A percentile compares a stretch with the other conserved stretches of the same genome.
Conservation (phyloP, 805 yeast genomes). For the Ogataea naganishii region DNA sequence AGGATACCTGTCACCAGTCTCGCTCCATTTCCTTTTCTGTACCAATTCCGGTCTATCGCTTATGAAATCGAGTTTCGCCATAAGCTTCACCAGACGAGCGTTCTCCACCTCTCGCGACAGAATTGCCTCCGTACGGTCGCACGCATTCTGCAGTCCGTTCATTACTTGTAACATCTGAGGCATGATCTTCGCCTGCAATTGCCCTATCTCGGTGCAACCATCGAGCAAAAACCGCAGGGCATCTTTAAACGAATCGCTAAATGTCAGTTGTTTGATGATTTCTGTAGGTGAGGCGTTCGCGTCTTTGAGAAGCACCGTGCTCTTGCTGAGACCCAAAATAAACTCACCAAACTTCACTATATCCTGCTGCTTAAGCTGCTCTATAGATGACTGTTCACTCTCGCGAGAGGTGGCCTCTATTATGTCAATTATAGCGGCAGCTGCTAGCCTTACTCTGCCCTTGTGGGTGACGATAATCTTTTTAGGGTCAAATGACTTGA, state of each 20-base stretch:
- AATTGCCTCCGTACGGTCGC: constrained; percentile 53
- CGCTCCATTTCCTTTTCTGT: constrained; percentile 54
- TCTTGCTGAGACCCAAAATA: constrained; percentile 44
- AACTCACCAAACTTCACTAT: constrained; percentile 49
- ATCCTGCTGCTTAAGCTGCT: constrained; percentile 44
- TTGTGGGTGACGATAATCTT: constrained; percentile 68
- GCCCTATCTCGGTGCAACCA: constrained; percentile 18
- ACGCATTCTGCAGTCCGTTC: constrained; percentile 40
- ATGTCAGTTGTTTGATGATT: constrained; percentile 21
- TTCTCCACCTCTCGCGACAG: constrained; percentile 76
- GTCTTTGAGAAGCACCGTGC: constrained; percentile 16
- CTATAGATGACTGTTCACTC: constrained; percentile 12
- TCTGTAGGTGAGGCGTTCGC: constrained; percentile 11
- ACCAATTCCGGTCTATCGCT: constrained; percentile 64
- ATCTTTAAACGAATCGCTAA: constrained; percentile 36
- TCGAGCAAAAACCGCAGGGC: constrained; percentile 30
- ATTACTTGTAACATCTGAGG: constrained; percentile 36
- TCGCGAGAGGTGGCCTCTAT: constrained; percentile 25
- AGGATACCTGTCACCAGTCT: constrained; percentile 67
- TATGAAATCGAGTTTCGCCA: constrained; percentile 74
- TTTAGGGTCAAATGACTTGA: constrained; percentile 52
- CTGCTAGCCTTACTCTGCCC: constrained; percentile 62
- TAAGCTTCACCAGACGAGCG: constrained; percentile 72
- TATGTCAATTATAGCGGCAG: constrained; percentile 67
- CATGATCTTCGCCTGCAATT: constrained; percentile 31